These are phyloP conservation scores for Penicillium herquei DNA, from an alignment of 495 filamentous ascomycete species.

Conservation along the genomic window DNA sequence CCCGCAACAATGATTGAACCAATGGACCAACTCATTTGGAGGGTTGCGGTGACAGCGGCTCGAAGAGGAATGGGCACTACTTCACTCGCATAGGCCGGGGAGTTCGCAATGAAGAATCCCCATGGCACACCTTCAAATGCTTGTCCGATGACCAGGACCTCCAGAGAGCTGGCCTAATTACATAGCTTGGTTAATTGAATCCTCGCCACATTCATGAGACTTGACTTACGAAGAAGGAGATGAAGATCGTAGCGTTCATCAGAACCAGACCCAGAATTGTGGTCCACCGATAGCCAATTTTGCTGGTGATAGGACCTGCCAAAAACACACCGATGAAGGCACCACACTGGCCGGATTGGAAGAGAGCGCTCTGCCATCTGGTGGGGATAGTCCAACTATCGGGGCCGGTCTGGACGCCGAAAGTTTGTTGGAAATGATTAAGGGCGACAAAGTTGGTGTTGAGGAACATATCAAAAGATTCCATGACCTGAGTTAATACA, in stretches of 20 bases:
- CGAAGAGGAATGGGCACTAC: slow-evolving; percentile 72
- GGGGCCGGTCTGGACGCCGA: slow-evolving; percentile 23
- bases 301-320: slow-evolving; percentile 61
- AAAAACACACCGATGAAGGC: slow-evolving; percentile 64
- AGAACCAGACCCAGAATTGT: slow-evolving; percentile 54
- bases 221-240: slow-evolving; percentile 72
- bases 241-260: slow-evolving; percentile 57
- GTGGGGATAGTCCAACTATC: slow-evolving; percentile 38
- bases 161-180: slow-evolving; percentile 60
- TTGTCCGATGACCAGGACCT: slow-evolving; percentile 61
- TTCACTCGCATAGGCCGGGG: slow-evolving; percentile 77
- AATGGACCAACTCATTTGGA: slow-evolving; percentile 79
- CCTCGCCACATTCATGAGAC: slow-evolving; percentile 47
- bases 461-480: slow-evolving; percentile 40
- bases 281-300: slow-evolving; percentile 61
- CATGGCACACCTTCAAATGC: slow-evolving; percentile 73
- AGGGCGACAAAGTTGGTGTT: slow-evolving; percentile 27
- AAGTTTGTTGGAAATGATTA: slow-evolving; percentile 10
- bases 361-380: slow-evolving; percentile 62
- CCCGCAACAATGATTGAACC: slow-evolving; percentile 67
- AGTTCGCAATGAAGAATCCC: slow-evolving; percentile 76
- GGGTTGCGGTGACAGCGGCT: slow-evolving; percentile 70
- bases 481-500: slow-evolving; percentile 27
- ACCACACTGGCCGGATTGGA: slow-evolving; percentile 54
- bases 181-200: slow-evolving; percentile 63